These are phyloP conservation scores for Gastrodia elata DNA, from an alignment of 106 monocot genomes.

Conservation along the genomic window DNA sequence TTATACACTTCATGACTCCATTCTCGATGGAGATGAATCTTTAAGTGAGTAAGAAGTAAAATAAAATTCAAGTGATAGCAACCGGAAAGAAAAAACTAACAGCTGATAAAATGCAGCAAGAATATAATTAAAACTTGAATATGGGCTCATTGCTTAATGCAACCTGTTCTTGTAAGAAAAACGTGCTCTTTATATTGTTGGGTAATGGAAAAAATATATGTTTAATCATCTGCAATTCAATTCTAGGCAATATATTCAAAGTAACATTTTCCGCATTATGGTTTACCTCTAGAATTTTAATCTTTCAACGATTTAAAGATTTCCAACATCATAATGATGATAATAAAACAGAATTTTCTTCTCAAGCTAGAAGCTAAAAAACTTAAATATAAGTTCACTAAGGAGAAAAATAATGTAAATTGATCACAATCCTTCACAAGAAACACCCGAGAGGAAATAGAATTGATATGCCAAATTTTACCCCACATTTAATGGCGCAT, in stretches of 20 bases:
- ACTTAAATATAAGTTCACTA: background rate
- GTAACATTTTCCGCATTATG: background rate
- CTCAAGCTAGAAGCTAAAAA: background rate
- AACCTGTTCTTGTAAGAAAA: background rate
- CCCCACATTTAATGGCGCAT: too few relatives aligned
- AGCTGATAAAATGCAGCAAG: background rate
- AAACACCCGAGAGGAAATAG: too few relatives aligned
- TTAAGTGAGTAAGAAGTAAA: too few relatives aligned
- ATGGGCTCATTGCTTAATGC: background rate
- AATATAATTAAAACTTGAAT: background rate
- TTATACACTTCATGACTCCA: background rate
- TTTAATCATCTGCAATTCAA: background rate
- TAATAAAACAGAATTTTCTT: background rate
- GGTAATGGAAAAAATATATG: background rate
- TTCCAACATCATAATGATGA: background rate
- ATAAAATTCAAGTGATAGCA: background rate
- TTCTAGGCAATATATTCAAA: background rate
- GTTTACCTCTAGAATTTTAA: too few relatives aligned
- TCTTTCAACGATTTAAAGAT: background rate
- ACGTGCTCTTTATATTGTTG: background rate
- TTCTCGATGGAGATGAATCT: background rate
- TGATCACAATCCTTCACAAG: background rate
- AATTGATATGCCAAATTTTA: too few relatives aligned
- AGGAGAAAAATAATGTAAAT: background rate
- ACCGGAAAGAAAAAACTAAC: background rate